Percentiles rank a stretch among this genome's conserved stretches.
phyloP scores from a whole-genome alignment of 441 rosid species.

The Populus hybrid region DNA sequence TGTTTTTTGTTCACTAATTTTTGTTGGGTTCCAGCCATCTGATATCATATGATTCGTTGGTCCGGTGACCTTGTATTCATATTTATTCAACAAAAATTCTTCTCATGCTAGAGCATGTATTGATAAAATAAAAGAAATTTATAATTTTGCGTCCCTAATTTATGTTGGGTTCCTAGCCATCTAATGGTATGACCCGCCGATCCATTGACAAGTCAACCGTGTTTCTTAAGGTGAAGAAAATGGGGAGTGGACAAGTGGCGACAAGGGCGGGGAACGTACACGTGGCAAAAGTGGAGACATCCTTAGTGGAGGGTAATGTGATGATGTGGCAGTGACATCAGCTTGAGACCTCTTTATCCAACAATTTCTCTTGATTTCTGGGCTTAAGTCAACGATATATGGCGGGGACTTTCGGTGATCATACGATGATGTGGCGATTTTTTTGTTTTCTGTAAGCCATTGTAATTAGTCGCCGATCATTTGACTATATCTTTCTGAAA shows the following conservation, averaged over 20 bases:
- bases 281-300: slow-evolving; percentile 34
- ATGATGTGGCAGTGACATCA: slow-evolving; percentile 38
- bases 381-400: neutral
- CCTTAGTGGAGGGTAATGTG: slow-evolving; percentile 25
- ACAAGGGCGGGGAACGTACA: slow-evolving; percentile 27
- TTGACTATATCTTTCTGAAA: neutral
- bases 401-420: slow-evolving; percentile 27
- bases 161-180: slow-evolving; percentile 17
- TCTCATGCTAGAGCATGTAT: neutral
- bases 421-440: slow-evolving; percentile 20
- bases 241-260: slow-evolving; percentile 21
- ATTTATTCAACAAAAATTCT: neutral
- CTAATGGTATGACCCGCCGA: slow-evolving; percentile 14
- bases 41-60: slow-evolving; percentile 8
- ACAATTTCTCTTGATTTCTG: slow-evolving; percentile 25
- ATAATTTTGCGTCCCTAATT: neutral
- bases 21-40: neutral
- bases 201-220: slow-evolving; percentile 29
- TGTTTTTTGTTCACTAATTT: neutral
- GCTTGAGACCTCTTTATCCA: slow-evolving; percentile 14
- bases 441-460: neutral
- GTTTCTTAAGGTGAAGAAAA: slow-evolving; percentile 10
- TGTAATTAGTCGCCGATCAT: neutral
- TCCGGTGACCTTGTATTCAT: slow-evolving; percentile 2
- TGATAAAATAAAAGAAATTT: no score